A percentile compares a stretch with the other conserved stretches of the same genome.
Conservation (phyloP, 768 basidiomycete genomes). For the Sutorius australiensis region DNA sequence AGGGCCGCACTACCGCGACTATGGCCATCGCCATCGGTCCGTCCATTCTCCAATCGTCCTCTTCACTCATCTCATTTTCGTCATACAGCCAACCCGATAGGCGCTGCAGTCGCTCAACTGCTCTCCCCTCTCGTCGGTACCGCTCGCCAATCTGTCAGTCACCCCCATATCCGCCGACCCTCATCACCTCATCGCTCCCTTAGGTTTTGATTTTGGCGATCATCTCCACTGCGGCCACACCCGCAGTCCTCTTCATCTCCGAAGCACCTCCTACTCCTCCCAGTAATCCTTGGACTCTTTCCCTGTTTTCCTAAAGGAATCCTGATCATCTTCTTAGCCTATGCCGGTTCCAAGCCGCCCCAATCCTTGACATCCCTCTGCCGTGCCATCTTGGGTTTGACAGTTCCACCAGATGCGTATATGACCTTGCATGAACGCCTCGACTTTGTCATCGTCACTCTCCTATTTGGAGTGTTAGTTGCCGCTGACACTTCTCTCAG, state of each 20-base stretch:
- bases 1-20: conserved; percentile 76
- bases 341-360: conserved; percentile 60
- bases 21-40: conserved; percentile 49
- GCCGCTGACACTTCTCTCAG: conserved; percentile 64
- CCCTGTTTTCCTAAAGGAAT: not conserved
- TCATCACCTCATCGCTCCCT: not conserved
- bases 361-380: conserved; percentile 51
- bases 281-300: conserved; percentile 41
- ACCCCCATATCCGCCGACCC: not conserved
- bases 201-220: conserved; percentile 72
- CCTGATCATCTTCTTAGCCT: conserved; percentile 41
- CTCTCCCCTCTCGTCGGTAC: conserved; percentile 59
- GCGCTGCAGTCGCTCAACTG: conserved; percentile 69
- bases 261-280: conserved; percentile 72
- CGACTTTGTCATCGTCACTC: conserved; percentile 60
- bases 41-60: not conserved
- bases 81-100: conserved; percentile 63
- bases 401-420: conserved; percentile 38
- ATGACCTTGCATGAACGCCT: conserved; percentile 67
- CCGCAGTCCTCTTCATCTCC: conserved; percentile 56
- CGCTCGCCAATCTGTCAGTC: conserved; percentile 55
- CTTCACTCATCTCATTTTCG: not conserved
- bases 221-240: conserved; percentile 58
- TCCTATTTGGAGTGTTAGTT: conserved; percentile 63
- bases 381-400: conserved; percentile 48